Percentiles rank a stretch among this genome's conserved stretches.
Conservation (phyloP, 352 stramenopile genomes). For the Phytophthora sojae region DNA sequence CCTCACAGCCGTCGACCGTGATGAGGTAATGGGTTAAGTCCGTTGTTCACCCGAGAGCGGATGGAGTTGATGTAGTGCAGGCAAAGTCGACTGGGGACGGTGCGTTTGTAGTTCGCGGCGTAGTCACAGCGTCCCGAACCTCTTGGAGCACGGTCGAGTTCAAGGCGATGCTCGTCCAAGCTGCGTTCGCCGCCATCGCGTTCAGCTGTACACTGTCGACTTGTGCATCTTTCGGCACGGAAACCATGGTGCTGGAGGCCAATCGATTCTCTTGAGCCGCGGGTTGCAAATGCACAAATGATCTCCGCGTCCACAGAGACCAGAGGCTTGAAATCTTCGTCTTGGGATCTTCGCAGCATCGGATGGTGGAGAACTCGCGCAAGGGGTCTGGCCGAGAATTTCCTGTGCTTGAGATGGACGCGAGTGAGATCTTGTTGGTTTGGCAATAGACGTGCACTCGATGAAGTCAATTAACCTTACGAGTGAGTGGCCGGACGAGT, state of each 20-base stretch:
- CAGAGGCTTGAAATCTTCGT: not conserved
- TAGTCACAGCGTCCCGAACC: conserved; percentile 50
- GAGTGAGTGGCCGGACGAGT: too few species aligned
- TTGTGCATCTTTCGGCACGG: not conserved
- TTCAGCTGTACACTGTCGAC: not conserved
- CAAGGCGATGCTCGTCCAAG: conserved; percentile 37
- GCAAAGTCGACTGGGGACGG: conserved; percentile 44
- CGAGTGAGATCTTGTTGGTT: too few species aligned
- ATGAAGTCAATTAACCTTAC: too few species aligned
- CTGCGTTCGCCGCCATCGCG: conserved; percentile 6
- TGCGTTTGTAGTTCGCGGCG: conserved; percentile 44
- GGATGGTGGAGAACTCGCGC: not conserved
- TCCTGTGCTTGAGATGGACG: too few species aligned
- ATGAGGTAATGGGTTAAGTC: conserved; percentile 41
- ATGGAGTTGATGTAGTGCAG: conserved; percentile 53
- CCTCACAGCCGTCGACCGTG: conserved; percentile 49
- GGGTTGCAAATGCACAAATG: not conserved
- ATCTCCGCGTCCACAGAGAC: not conserved
- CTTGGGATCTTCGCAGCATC: not conserved
- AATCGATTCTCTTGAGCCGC: not conserved
- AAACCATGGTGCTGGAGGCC: not conserved
- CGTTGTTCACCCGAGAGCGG: conserved; percentile 16
- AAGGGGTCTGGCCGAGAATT: not conserved
- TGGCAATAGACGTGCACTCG: too few species aligned
- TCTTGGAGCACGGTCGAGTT: conserved; percentile 27